These are phyloP conservation scores for Aspergillus hancockii DNA, from an alignment of 495 filamentous ascomycete species.

Conservation along the genomic window DNA sequence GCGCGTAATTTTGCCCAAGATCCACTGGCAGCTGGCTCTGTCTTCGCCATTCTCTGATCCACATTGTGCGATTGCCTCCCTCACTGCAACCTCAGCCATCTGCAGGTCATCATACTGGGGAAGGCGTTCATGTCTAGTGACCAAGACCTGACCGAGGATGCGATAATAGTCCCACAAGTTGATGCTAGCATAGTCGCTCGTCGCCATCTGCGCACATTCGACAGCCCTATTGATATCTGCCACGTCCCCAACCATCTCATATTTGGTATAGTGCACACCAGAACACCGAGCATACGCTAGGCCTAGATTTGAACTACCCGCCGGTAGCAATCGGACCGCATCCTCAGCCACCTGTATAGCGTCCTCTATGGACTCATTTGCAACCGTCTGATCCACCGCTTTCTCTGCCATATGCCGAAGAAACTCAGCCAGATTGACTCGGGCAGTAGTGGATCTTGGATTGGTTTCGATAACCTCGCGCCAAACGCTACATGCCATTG, in stretches of 20 bases:
- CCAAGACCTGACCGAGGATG: background rate
- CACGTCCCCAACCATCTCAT: background rate
- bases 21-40: background rate
- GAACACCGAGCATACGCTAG: background rate
- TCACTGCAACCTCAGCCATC: background rate
- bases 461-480: background rate
- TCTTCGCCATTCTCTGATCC: background rate
- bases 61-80: background rate
- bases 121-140: background rate
- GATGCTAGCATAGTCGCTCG: too few relatives aligned
- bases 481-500: background rate
- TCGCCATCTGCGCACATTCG: background rate
- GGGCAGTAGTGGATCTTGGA: background rate
- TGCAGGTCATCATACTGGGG: background rate
- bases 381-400: background rate
- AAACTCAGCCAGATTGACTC: background rate
- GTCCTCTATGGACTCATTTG: background rate
- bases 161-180: conserved; percentile 5
- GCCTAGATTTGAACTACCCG: background rate
- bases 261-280: background rate
- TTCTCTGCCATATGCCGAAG: background rate
- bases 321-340: background rate
- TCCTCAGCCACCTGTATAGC: background rate
- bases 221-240: background rate
- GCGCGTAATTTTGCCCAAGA: background rate